phyloP scores from a whole-genome alignment of 2,329 filamentous ascomycete species.

The Neofusicoccum parvum region DNA sequence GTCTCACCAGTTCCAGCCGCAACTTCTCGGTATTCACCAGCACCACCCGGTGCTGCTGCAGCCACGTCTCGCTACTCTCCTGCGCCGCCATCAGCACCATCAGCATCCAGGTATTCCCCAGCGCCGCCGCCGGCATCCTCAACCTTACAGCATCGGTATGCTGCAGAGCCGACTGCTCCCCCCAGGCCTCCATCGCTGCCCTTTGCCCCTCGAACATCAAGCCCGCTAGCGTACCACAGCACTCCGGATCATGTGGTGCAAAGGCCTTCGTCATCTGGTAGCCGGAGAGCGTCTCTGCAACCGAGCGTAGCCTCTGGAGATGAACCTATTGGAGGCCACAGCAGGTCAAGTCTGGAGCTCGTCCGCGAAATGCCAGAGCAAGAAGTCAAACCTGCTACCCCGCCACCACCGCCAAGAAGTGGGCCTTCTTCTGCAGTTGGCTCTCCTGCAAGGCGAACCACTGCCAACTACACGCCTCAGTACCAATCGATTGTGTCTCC shows the following conservation, averaged over 20 bases:
- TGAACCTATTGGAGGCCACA: neutral
- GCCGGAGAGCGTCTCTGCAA: conserved; percentile 14
- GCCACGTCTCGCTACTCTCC: conserved; percentile 45
- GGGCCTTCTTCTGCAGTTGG: conserved; percentile 36
- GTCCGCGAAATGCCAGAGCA: conserved; percentile 35
- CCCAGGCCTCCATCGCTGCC: conserved; percentile 48
- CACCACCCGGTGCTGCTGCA: conserved; percentile 35
- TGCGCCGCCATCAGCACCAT: conserved; percentile 29
- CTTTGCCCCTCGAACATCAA: conserved; percentile 67
- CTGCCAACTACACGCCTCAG: conserved; percentile 36
- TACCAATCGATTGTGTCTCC: conserved; percentile 44
- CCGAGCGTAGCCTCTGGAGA: conserved; percentile 10
- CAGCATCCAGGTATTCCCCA: conserved; percentile 62
- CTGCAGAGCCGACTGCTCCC: conserved; percentile 37
- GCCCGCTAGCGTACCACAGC: conserved; percentile 59
- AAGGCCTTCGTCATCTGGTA: conserved; percentile 20
- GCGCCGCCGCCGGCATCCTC: conserved; percentile 45
- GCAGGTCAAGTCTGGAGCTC: conserved; percentile 11
- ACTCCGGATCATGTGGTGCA: conserved; percentile 31
- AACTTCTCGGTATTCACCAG: conserved; percentile 46
- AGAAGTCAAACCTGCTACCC: conserved; percentile 29
- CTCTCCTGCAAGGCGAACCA: conserved; percentile 41
- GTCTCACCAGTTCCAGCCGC: conserved; percentile 24
- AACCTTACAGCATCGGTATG: conserved; percentile 41
- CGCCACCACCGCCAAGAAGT: conserved; percentile 32